These are phyloP conservation scores for Fraxinus ornus DNA, from an alignment of 305 asterid species.

Conservation along the genomic window DNA sequence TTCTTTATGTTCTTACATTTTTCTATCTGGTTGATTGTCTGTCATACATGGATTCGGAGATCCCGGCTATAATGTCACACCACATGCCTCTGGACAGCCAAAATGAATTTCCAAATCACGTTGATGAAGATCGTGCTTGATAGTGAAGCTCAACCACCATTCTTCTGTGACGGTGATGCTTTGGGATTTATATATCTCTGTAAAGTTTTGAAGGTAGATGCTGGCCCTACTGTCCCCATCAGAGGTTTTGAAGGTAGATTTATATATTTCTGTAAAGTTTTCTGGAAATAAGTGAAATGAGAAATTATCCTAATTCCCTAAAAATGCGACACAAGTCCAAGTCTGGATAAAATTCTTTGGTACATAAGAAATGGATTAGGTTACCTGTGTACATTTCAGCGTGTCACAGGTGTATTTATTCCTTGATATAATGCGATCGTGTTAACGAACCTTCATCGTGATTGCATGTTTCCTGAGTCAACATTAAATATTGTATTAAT, in stretches of 20 bases:
- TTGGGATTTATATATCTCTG: conserved; percentile 15
- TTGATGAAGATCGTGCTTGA: conserved; percentile 64
- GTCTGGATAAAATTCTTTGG: conserved; percentile 27
- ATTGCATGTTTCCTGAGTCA: conserved; percentile 37
- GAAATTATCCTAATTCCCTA: conserved; percentile 21
- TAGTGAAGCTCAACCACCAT: conserved; percentile 25
- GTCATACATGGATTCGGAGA: conserved; percentile 90
- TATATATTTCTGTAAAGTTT: conserved; percentile 32
- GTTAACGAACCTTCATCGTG: conserved; percentile 30
- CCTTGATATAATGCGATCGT: conserved; percentile 25
- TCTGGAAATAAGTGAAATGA: conserved; percentile 31
- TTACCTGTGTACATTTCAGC: conserved; percentile 34
- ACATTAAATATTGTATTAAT: background rate
- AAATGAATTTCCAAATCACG: conserved; percentile 64
- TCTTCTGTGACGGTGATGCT: conserved; percentile 29
- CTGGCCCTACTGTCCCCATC: too few species aligned
- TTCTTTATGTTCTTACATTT: background rate
- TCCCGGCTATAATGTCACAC: conserved; percentile 91
- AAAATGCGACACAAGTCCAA: conserved; percentile 24
- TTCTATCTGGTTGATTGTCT: conserved; percentile 31
- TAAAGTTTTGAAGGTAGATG: too few species aligned
- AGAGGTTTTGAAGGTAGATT: conserved; percentile 38
- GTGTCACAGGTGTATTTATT: conserved; percentile 30
- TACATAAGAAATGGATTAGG: conserved; percentile 22
- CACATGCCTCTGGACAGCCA: conserved; percentile 93